These are phyloP conservation scores for Kandelia obovata DNA, from an alignment of 345 rosid species.

Conservation along the genomic window DNA sequence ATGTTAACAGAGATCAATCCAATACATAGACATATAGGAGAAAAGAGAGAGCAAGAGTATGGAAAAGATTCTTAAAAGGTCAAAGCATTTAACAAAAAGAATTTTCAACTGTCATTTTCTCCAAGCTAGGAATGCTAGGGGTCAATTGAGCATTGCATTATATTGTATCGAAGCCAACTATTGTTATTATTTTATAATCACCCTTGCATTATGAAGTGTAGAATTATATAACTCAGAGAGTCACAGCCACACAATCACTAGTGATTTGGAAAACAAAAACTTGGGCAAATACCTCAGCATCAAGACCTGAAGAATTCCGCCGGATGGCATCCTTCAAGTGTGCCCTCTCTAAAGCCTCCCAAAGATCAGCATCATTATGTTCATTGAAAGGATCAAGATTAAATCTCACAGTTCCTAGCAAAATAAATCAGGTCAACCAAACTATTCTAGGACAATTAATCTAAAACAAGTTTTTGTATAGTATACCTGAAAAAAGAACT, in stretches of 20 bases:
- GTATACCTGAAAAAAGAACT: constrained; percentile 92
- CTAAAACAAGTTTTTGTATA: not conserved
- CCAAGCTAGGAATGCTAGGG: too few relatives aligned
- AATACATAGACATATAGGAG: too few relatives aligned
- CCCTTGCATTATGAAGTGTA: too few relatives aligned
- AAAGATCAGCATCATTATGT: constrained; percentile 95
- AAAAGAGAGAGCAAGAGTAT: too few relatives aligned
- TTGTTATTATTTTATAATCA: too few relatives aligned
- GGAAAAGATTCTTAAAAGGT: too few relatives aligned
- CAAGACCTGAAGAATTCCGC: constrained; percentile 77
- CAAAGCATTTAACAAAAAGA: too few relatives aligned
- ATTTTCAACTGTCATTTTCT: too few relatives aligned
- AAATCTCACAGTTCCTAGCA: constrained; percentile 82
- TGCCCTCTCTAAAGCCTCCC: constrained; percentile 99
- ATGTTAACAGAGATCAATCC: too few relatives aligned
- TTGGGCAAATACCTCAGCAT: constrained; percentile 65
- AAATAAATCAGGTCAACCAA: constrained; percentile 11
- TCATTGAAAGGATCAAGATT: constrained; percentile 97
- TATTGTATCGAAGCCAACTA: too few relatives aligned
- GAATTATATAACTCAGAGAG: not conserved
- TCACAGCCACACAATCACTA: not conserved
- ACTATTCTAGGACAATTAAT: not conserved
- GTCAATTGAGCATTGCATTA: too few relatives aligned
- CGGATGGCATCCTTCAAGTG: constrained; percentile 87
- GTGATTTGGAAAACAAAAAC: constrained; percentile 7